Percentiles rank a stretch among this genome's conserved stretches.
Conservation (phyloP, 495 filamentous ascomycete genomes). For the Xylaria scruposa region DNA sequence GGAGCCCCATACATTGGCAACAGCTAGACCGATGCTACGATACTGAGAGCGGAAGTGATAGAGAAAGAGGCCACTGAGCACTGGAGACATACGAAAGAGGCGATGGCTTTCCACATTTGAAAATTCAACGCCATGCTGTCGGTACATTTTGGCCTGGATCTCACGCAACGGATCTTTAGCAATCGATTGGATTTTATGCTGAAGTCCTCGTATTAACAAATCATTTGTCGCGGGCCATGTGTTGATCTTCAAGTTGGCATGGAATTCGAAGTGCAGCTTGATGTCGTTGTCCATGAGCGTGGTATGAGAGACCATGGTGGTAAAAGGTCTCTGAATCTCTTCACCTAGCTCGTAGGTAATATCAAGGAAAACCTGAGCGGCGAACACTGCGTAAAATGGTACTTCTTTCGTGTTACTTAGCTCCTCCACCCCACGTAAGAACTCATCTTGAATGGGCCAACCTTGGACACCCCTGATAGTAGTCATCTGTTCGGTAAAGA, state of each 20-base stretch:
- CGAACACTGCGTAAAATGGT: slow-evolving; percentile 45
- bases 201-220: slow-evolving; percentile 25
- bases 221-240: slow-evolving; percentile 46
- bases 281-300: slow-evolving; percentile 36
- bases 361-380: slow-evolving; percentile 50
- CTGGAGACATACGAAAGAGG: slow-evolving; percentile 41
- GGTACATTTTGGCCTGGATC: slow-evolving; percentile 7
- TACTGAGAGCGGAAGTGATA: slow-evolving; percentile 36
- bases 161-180: slow-evolving; percentile 29
- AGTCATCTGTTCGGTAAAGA: slow-evolving; percentile 41
- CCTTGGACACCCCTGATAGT: slow-evolving; percentile 15
- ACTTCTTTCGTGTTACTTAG: slow-evolving; percentile 33
- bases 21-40: slow-evolving; percentile 38
- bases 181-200: slow-evolving; percentile 33
- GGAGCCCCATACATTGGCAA: slow-evolving; percentile 47
- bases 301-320: slow-evolving; percentile 29
- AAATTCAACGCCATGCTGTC: neutral
- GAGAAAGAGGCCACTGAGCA: slow-evolving; percentile 42
- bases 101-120: slow-evolving; percentile 32
- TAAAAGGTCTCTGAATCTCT: slow-evolving; percentile 24
- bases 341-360: slow-evolving; percentile 43
- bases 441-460: slow-evolving; percentile 46
- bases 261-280: slow-evolving; percentile 43
- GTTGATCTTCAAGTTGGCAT: slow-evolving; percentile 40
- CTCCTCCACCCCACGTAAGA: slow-evolving; percentile 44